These are phyloP conservation scores for Colletotrichum sp. DNA, from an alignment of 2,329 filamentous ascomycete genomes.

Conservation along the genomic window DNA sequence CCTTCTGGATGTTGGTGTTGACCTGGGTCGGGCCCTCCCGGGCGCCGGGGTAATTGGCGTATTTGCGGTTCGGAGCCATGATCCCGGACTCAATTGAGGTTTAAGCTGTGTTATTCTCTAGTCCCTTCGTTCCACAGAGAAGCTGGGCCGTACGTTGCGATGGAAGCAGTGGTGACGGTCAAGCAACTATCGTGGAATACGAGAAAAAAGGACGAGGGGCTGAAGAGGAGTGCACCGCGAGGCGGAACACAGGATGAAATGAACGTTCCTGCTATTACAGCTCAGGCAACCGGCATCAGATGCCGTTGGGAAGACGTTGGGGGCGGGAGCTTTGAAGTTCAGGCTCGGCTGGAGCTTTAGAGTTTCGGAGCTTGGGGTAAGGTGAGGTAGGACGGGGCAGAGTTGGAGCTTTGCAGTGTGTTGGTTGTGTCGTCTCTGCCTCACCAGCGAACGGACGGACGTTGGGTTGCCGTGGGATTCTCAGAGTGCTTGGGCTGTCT, in stretches of 20 bases:
- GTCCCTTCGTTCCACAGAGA: neutral
- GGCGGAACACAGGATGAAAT: neutral
- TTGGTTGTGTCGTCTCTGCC: neutral
- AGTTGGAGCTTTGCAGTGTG: neutral
- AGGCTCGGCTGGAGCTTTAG: neutral
- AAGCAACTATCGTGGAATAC: neutral
- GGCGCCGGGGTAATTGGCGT: constrained; percentile 22
- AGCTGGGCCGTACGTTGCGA: neutral
- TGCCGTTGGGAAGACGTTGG: neutral
- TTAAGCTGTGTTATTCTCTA: neutral
- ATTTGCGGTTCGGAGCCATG: constrained; percentile 22
- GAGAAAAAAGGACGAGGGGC: neutral
- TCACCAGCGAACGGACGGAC: neutral
- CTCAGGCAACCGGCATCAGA: neutral
- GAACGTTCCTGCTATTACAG: neutral
- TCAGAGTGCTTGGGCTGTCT: neutral
- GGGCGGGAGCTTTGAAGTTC: neutral
- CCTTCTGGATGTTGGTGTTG: constrained; percentile 14
- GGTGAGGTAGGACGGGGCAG: neutral
- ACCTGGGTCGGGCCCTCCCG: neutral
- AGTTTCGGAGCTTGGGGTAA: neutral
- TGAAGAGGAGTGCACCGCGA: neutral
- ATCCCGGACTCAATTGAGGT: neutral
- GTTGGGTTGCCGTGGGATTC: neutral
- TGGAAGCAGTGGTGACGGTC: neutral